Percentiles rank a stretch among this genome's conserved stretches.
Conservation (phyloP, 192 early-diverging fungal genomes). For the Oehlia diaphana region DNA sequence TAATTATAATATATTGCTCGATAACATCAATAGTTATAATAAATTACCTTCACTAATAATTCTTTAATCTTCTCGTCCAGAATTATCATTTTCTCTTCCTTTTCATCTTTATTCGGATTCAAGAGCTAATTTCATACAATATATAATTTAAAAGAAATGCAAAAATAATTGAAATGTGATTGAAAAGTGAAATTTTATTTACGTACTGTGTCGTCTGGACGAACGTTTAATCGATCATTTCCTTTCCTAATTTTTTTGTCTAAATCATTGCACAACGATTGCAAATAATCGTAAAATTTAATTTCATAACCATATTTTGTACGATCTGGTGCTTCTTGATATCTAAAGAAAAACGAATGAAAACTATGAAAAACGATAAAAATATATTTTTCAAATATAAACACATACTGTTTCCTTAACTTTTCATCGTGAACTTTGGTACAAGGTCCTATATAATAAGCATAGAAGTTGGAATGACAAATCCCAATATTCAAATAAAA, state of each 20-base stretch:
- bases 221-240: slow-evolving; percentile 64
- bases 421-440: slow-evolving; percentile 82
- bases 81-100: slow-evolving; percentile 78
- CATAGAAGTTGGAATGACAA: slow-evolving; percentile 2
- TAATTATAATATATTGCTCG: not conserved
- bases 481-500: not conserved
- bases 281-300: slow-evolving; percentile 67
- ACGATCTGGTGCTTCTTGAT: slow-evolving; percentile 65
- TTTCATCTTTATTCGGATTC: slow-evolving; percentile 71
- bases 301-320: slow-evolving; percentile 72
- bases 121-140: slow-evolving; percentile 39
- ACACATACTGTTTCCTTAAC: slow-evolving; percentile 55
- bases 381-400: slow-evolving; percentile 1
- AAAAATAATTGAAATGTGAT: not conserved
- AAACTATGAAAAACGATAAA: not conserved
- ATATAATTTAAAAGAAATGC: not conserved
- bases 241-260: slow-evolving; percentile 72
- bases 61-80: slow-evolving; percentile 80
- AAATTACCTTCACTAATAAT: slow-evolving; percentile 50
- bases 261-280: slow-evolving; percentile 64
- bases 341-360: slow-evolving; percentile 33
- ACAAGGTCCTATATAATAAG: slow-evolving; percentile 48
- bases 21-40: not conserved
- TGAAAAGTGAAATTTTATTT: not conserved
- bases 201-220: slow-evolving; percentile 62